Evolutionary conservation across 768 basidiomycete genomes (phyloP), one percentile per base, ranked within the genome.

Genomic region (Leucogyrophana mollusca): DNA sequence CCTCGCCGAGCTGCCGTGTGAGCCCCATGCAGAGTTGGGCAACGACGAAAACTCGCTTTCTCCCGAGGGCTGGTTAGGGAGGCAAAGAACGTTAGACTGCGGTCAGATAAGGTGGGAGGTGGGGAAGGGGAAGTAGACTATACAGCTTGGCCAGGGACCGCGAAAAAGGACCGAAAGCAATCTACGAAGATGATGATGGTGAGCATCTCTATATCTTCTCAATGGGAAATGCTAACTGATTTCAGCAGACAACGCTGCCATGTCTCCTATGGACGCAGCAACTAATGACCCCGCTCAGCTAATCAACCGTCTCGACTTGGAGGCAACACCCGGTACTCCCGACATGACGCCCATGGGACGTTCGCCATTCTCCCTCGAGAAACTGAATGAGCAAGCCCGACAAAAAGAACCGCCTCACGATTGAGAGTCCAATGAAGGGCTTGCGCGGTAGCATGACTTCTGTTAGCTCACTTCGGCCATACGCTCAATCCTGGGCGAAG

Each of bases 211-310:
- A n/a, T n/a, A n/a, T n/a, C n/a, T n/a, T 9, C n/a, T n/a, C 32
- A 9, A 33, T n/a, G 9, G 9, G 9, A 9, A n/a, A n/a, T 25
- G 14, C 2, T 36, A 14, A 23, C 36, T 9, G 10, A 0, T 45
- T 45, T 16, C 3, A 5, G 23, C 30, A 67, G 56, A 67, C 4
- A 49, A 51, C 78, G 87, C 76, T 50, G 79, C 79, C 11, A 57
- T 89, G 1, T 86, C 82, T 0, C 75, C 88, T 23, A 68, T 90
- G n/a, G 85, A 85, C 51, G 86, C 87, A 0, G 89, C 86, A 0
- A 91, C 89, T 1, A 80, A 87, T 41, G 89, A 91, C 34, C 75
- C 91, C 3, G 89, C 85, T 0, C 79, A 79, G 46, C 69, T 92
- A 3, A 87, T 92, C 61, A 87, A 83, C 51, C 77, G 78, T n/a